Base-by-base conservation (phyloP, 2,329 filamentous ascomycete species). In the Colletotrichum noveboracense region DNA sequence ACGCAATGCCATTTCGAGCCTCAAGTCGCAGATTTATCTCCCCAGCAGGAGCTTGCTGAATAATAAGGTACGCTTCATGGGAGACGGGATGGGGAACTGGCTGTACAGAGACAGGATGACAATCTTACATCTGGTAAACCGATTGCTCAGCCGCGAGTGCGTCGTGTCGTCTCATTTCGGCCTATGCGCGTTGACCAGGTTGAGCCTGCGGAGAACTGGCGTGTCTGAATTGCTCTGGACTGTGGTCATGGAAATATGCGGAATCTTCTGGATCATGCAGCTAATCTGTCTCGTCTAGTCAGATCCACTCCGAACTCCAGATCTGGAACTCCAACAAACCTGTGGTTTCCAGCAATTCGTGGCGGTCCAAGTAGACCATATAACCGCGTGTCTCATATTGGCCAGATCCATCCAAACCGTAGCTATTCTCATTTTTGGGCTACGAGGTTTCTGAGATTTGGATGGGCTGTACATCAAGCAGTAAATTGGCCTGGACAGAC, bases 121-220 rank as follows among this genome's bases (percentile, higher is more conserved):
- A 68, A 67, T 26, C 65, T 55, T 75, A 62, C 75, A 76, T 78
- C 77, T 78, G 77, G 77, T 78, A 78, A 78, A 68, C 77, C 65
- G 70, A 77, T 61, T 32, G 56, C 77, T 77, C 75, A 78, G 75
- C 77, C 77, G 72, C 77, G 72, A 77, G 48, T 24, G 71, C 66
- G 60, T 64, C 52, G 71, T 66, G 52, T 62, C 32, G 70, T 24
- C 58, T 52, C 24, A 55, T 43, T 48, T n/a, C 28, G 34, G 60
- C 70, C 66, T 64, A 75, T 36, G 62, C 28, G 18, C 74, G 43
- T 76, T 56, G 77, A 78, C 36, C 72, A 24, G 77, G 77, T 78
- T 76, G 75, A 77, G 77, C 61, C 60, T 78, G 77, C 62, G 48
- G 77, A 78, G 30, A 78, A 62, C 38, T 74, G 77, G 71, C 70